Evolutionary conservation across 441 rosid genomes (phyloP), one percentile per base, ranked within the genome.

Genomic region (Mallotus repandus): DNA sequence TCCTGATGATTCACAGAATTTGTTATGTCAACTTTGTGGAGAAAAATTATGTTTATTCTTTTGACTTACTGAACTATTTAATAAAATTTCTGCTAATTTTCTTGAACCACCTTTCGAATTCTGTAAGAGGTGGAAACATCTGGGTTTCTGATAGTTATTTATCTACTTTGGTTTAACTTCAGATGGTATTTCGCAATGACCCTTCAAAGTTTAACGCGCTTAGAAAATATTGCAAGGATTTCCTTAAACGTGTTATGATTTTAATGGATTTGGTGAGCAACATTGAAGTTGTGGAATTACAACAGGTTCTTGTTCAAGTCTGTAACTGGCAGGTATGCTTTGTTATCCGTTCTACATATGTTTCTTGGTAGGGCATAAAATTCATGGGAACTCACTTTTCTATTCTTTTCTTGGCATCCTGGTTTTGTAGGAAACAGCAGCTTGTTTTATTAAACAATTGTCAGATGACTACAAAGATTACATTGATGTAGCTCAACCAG

Each of bases 101-200:
- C 70, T 54, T 54, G 57, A 18, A 32, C n/a, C 3, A 16, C 15
- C 54, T 66, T 14, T 9, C 43, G 10, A 32, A 67, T 67, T 1
- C 41, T 66, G 4, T 41, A 38, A 53, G 25, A 21, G 49, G 15
- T 50, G 35, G 22, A 65, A 60, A 58, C 46, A 15, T 21, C 68
- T 29, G 16, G 49, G n/a, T 52, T 60, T 75, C 22, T 48, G 18
- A 43, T 61, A 22, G 38, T 29, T 19, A 48, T 13, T 56, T 52
- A 60, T 19, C 55, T 66, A n/a, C 46, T 32, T 41, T 54, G 53
- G 18, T 70, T 43, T 78, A 38, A 68, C 65, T 53, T 68, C 88
- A 96, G 99, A 87, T 93, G 84, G 94, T 92, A 52, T 93, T 87
- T 71, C 94, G 97, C 66, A 81, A 89, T 75, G 84, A 90, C 79